Evolutionary conservation across 129 eudicot genomes (phyloP), one percentile per base, ranked within the genome.

Genomic region (Helianthus tuberosus): DNA sequence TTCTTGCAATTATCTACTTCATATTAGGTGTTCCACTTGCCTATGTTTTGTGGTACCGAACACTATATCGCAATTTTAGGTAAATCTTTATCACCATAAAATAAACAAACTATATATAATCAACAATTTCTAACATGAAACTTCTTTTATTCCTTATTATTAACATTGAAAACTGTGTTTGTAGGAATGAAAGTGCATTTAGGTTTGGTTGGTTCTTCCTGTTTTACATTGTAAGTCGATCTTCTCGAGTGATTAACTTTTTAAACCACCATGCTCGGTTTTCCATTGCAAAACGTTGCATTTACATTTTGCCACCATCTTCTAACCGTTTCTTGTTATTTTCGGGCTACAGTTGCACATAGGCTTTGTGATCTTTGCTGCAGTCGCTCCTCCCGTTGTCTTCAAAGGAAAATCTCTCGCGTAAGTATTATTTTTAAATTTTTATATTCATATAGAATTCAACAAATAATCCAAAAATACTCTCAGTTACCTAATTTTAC

Each of bases 381-480:
- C 97, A 7, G 97, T 95, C 69, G 97, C 99, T 57, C 97, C 99
- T 71, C 99, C 99, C 25, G 29, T 95, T 7, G 88, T 95, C 66
- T 89, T 95, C 73, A 88, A 77, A 81, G 99, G 99, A 63, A 95
- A 89, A 87, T 95, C 99, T 70, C 90, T 91, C 9, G 70, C 99
- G 99, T 95, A 69, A 89, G 99, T 85, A 61, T 58, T 50, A 3
- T 50, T 5, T 5, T 15, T 44, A 60, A 12, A 9, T 39, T 41
- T 54, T 16, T 50, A 4, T 8, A 54, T 53, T 27, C 9, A 38
- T 3, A 50, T 41, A 11, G 7, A 12, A 41, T 16, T 44, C 27
- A 66, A 25, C 48, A 9, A 29, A 25, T 16, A 1, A 2, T 54
- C 20, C 27, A 15, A 43, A 15, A 43, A 58, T 32, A 29, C 50